These are phyloP conservation scores for Termitomyces sp. DNA, from an alignment of 768 basidiomycete species.

Conservation along the genomic window DNA sequence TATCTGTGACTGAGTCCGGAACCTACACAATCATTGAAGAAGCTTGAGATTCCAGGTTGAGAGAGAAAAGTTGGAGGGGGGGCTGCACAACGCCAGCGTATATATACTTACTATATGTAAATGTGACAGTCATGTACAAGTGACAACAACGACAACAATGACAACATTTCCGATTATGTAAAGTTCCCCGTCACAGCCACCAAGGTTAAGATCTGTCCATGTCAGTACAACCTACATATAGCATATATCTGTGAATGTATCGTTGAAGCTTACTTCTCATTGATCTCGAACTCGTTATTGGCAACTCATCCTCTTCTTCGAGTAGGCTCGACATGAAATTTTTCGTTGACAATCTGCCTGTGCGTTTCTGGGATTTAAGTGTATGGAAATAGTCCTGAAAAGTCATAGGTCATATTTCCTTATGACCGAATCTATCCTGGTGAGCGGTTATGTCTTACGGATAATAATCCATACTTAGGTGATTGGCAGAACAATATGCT, in stretches of 20 bases:
- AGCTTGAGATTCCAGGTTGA: too few relatives aligned
- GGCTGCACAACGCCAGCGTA: too few relatives aligned
- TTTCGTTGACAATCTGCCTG: constrained; percentile 77
- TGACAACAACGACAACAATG: too few relatives aligned
- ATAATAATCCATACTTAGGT: constrained; percentile 2
- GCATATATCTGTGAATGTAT: constrained; percentile 1
- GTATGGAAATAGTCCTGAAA: constrained; percentile 6
- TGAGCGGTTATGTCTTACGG: constrained; percentile 29
- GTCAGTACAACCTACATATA: too few relatives aligned
- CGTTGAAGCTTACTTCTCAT: not conserved
- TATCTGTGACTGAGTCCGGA: too few relatives aligned
- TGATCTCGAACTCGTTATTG: not conserved
- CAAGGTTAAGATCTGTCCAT: too few relatives aligned
- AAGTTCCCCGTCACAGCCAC: too few relatives aligned
- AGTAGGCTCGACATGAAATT: constrained; percentile 63
- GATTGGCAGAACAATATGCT: constrained; percentile 85
- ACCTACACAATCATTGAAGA: too few relatives aligned
- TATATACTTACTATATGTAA: too few relatives aligned
- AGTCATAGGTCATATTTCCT: constrained; percentile 77
- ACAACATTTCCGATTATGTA: too few relatives aligned
- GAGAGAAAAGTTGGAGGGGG: too few relatives aligned
- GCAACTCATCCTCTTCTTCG: not conserved
- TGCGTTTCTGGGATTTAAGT: constrained; percentile 31
- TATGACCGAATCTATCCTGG: constrained; percentile 97
- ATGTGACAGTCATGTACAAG: too few relatives aligned